Evolutionary conservation across 1,139 yeast genomes (phyloP).

Genomic region (Suhomyces choctaworum): DNA sequence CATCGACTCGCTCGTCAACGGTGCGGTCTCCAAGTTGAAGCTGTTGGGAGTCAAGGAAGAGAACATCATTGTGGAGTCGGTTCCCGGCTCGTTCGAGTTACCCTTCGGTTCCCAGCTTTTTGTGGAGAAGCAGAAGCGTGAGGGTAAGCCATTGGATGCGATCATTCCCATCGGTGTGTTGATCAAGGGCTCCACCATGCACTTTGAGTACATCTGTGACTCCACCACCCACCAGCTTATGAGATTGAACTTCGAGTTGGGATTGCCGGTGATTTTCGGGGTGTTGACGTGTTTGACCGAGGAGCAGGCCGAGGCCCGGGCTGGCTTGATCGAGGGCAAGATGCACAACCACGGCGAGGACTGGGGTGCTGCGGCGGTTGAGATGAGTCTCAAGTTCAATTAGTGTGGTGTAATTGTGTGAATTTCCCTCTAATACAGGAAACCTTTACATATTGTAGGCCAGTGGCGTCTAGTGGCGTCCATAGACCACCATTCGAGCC

Average conservation of each 20-base stretch:
- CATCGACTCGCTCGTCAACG: conserved; percentile 77
- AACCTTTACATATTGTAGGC: too few species aligned
- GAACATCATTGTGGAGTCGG: conserved; percentile 77
- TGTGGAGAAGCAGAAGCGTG: conserved; percentile 44
- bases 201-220: conserved; percentile 95
- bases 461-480: too few species aligned
- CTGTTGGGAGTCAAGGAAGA: conserved; percentile 71
- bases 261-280: conserved; percentile 87
- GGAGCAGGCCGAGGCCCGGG: conserved; percentile 90
- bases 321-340: conserved; percentile 74
- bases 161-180: conserved; percentile 91
- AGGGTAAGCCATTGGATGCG: conserved; percentile 67
- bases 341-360: conserved; percentile 97
- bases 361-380: conserved; percentile 99
- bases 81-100: conserved; percentile 93
- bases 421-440: too few species aligned
- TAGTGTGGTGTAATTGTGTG: not conserved
- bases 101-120: conserved; percentile 74
- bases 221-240: conserved; percentile 83
- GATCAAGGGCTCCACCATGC: conserved; percentile 97
- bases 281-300: conserved; percentile 90
- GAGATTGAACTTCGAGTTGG: conserved; percentile 70
- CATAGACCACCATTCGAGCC: not conserved
- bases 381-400: conserved; percentile 68
- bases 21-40: conserved; percentile 62